Percentiles rank a stretch among this genome's conserved stretches.
Conservation (phyloP, 2,329 filamentous ascomycete species). For the Colletotrichum sp. region DNA sequence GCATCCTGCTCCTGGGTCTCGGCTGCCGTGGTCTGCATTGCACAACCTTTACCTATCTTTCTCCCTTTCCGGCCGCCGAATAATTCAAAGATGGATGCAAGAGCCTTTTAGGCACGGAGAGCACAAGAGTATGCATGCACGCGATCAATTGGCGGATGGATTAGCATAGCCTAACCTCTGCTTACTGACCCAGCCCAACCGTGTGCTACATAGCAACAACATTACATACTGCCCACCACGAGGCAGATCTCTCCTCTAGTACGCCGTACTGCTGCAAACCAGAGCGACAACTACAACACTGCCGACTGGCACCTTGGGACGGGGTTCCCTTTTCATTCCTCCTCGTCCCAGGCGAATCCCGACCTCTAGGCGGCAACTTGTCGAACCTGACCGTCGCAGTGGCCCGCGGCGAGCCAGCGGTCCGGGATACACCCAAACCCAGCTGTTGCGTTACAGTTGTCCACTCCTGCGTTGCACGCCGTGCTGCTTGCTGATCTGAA, state of each 20-base stretch:
- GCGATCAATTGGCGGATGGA: not conserved
- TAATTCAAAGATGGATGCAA: not conserved
- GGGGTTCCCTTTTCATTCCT: not conserved
- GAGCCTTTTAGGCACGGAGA: not conserved
- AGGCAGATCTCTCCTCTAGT: not conserved
- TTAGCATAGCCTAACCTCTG: conserved; percentile 6
- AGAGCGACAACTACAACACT: not conserved
- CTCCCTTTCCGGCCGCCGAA: not conserved
- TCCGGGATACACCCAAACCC: not conserved
- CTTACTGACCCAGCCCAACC: conserved; percentile 1
- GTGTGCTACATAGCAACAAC: conserved; percentile 7
- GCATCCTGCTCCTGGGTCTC: not conserved
- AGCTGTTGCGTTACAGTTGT: conserved; percentile 2
- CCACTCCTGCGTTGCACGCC: not conserved
- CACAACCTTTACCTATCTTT: not conserved
- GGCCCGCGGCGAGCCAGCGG: not conserved
- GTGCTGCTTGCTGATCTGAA: not conserved
- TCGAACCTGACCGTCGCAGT: not conserved
- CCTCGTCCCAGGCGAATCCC: conserved; percentile 7
- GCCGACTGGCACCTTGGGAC: not conserved
- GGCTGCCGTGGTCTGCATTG: conserved; percentile 4
- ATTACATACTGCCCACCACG: not conserved
- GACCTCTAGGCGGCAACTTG: not conserved
- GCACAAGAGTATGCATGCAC: not conserved
- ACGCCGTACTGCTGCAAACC: not conserved